Conservation (phyloP, 345 rosid species). For the Eucalyptus tenuipes region DNA sequence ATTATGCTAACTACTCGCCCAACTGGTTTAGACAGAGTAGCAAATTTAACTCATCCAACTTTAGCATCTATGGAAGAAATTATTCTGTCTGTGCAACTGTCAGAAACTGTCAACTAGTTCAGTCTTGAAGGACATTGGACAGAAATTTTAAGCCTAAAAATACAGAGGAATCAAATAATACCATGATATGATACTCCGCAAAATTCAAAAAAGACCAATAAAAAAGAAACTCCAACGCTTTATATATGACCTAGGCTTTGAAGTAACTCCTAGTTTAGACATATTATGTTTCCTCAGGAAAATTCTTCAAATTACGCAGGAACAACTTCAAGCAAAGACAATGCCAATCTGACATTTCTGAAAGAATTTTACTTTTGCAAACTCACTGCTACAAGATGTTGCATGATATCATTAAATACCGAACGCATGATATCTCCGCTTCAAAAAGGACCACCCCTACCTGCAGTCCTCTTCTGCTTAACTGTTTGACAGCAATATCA, state of each 20-base stretch:
- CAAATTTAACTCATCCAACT: background rate
- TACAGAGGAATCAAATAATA: background rate
- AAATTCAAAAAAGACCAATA: background rate
- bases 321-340: background rate
- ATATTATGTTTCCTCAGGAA: background rate
- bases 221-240: background rate
- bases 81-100: background rate
- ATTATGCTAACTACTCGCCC: background rate
- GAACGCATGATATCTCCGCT: background rate
- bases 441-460: slow-evolving; percentile 4
- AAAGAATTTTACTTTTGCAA: background rate
- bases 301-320: background rate
- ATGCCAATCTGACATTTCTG: background rate
- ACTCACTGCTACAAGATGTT: background rate
- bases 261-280: background rate
- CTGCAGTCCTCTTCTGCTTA: slow-evolving; percentile 89
- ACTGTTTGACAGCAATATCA: slow-evolving; percentile 89
- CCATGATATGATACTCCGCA: background rate
- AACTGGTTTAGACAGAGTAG: background rate
- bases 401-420: background rate
- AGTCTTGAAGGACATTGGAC: background rate
- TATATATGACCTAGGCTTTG: background rate
- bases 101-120: background rate
- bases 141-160: background rate
- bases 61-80: background rate